These are phyloP conservation scores for Fremontodendron californicum DNA, from an alignment of 345 rosid genomes.

Conservation along the genomic window DNA sequence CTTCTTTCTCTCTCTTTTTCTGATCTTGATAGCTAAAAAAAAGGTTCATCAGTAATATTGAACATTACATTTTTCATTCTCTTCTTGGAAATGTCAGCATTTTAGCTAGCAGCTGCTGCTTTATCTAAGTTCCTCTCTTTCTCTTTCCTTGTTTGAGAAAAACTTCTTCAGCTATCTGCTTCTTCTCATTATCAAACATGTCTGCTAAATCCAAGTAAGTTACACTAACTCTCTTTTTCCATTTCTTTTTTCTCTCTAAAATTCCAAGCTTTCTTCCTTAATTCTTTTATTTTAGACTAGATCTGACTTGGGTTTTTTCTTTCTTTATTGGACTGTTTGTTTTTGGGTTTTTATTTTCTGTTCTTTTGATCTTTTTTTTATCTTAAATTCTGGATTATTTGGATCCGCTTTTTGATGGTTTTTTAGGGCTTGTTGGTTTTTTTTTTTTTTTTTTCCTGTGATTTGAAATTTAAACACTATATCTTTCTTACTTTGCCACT, in stretches of 20 bases:
- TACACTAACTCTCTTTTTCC: background rate
- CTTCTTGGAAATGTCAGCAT: slow-evolving; percentile 32
- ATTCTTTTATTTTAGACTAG: slow-evolving; percentile 16
- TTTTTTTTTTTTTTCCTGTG: background rate
- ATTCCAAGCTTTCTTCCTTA: background rate
- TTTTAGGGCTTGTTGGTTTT: background rate
- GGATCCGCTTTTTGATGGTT: slow-evolving; percentile 15
- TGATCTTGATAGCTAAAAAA: slow-evolving; percentile 4
- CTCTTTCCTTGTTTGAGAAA: slow-evolving; percentile 13
- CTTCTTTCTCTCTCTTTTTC: background rate
- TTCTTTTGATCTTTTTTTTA: slow-evolving; percentile 10
- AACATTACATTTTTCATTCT: slow-evolving; percentile 5
- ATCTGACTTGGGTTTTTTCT: slow-evolving; percentile 27
- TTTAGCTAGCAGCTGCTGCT: slow-evolving; percentile 23
- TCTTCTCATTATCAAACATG: slow-evolving; percentile 31
- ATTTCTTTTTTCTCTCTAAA: background rate
- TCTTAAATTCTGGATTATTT: background rate
- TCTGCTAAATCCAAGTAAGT: slow-evolving; percentile 64
- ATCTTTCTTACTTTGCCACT: background rate
- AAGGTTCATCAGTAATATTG: background rate
- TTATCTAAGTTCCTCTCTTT: slow-evolving; percentile 4
- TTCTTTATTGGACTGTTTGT: background rate
- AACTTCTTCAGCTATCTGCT: background rate
- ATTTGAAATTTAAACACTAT: background rate
- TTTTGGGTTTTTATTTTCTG: background rate